Percentiles rank a stretch among this genome's conserved stretches.
These are phyloP conservation scores for Candida odintsovae DNA, from an alignment of 805 yeast species.

Conservation along the genomic window DNA sequence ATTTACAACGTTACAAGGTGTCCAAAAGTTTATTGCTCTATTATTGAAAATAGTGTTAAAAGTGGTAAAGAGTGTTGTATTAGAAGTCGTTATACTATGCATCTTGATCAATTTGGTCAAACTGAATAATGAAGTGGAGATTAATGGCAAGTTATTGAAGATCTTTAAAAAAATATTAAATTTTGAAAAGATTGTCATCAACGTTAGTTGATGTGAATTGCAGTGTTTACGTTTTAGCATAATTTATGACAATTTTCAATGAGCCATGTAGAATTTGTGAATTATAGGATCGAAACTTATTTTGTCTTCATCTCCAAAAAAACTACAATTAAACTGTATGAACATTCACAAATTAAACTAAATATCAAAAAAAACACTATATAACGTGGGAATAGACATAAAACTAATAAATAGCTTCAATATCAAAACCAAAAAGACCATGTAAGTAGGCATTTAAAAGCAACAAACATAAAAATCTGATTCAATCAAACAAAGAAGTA, in stretches of 20 bases:
- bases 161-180: constrained; percentile 14
- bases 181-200: constrained; percentile 17
- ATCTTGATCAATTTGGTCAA: constrained; percentile 18
- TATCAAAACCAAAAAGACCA: not conserved
- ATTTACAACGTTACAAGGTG: not conserved
- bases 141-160: constrained; percentile 10
- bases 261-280: not conserved
- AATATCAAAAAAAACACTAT: not conserved
- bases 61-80: constrained; percentile 12
- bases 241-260: not conserved
- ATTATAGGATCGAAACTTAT: too few relatives aligned
- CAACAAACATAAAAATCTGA: not conserved
- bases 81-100: constrained; percentile 16
- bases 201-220: constrained; percentile 10
- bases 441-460: not conserved
- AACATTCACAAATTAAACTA: constrained; percentile 6
- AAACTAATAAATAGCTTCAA: not conserved
- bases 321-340: not conserved
- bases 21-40: constrained; percentile 4
- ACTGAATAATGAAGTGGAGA: constrained; percentile 17
- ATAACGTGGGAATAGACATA: not conserved
- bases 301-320: too few relatives aligned
- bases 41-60: constrained; percentile 5
- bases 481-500: not conserved
- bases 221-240: not conserved